Conservation (phyloP, 192 early-diverging fungal genomes). For the Chytriomyces sp. region DNA sequence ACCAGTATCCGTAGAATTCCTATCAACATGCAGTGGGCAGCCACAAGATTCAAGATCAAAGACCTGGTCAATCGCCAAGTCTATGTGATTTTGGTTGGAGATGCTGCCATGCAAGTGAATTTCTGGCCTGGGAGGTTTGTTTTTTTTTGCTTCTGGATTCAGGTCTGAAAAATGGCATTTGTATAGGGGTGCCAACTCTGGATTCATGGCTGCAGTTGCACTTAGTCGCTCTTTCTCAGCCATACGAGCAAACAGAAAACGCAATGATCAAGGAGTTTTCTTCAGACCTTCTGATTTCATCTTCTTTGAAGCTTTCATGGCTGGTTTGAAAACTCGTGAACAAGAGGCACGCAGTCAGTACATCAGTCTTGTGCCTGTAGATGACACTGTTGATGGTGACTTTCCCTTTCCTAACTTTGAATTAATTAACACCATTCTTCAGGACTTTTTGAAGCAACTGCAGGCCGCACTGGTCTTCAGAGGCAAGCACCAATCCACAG, state of each 20-base stretch:
- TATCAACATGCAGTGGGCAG: background rate
- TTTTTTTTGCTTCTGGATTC: background rate
- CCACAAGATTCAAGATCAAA: background rate
- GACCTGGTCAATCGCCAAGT: too few species aligned
- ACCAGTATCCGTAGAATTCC: background rate
- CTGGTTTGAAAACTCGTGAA: background rate
- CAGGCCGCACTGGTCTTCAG: too few species aligned
- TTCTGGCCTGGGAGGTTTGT: conserved; percentile 3
- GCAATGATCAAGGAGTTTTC: background rate
- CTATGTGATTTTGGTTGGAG: background rate
- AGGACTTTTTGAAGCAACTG: too few species aligned
- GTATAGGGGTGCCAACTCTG: background rate
- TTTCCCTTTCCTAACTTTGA: too few species aligned
- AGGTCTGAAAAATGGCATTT: background rate
- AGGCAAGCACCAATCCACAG: too few species aligned
- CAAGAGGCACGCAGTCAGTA: background rate
- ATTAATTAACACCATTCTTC: too few species aligned
- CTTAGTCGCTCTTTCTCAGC: background rate
- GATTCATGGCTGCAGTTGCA: background rate
- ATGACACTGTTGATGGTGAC: too few species aligned
- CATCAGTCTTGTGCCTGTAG: conserved; percentile 1
- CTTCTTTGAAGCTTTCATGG: background rate
- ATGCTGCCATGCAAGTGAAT: conserved; percentile 5
- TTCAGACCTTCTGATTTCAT: background rate
- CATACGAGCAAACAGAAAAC: background rate